Base-by-base conservation (phyloP, 129 eudicot species). In the Mikania micrantha region DNA sequence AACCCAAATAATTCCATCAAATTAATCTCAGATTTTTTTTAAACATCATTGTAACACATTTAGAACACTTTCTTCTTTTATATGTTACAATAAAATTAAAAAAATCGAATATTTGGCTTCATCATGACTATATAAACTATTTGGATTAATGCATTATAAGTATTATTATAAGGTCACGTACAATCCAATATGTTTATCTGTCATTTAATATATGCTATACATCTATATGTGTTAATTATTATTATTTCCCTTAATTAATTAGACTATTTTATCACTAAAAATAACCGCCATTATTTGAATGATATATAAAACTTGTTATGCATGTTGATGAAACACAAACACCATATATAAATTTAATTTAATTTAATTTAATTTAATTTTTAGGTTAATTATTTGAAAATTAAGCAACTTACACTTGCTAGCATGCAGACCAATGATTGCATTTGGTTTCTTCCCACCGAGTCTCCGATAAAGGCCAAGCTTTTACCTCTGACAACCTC, bases 381-480 rank as follows among this genome's bases (percentile, higher is more conserved):
- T 32, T 32, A 31, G 53, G 47, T n/a, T n/a, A 27, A 22, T 47
- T 34, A 50, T 10, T 25, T 40, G 15, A 76, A 57, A 59, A 17
- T n/a, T n/a, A n/a, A n/a, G n/a, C n/a, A n/a, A 78, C 90, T 82
- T 82, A 85, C 91, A 62, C 60, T 71, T 3, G 91, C 83, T 74
- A 85, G 52, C 74, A 85, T 80, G 79, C 91, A 85, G 60, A 79
- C 83, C 70, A 85, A 69, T 54, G 91, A 85, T 73, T 85, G 87
- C 87, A 85, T 79, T 75, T 85, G 91, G 79, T 85, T 85, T 71
- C 91, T 72, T 57, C 81, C 87, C 9, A 85, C 79, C 0, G 91
- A 82, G 66, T 85, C 91, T 16, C 91, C 91, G 31, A 85, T 47
- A 64, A 85, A 82, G 19, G 82, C 88, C 84, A 85, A 44, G 9